A percentile compares a stretch with the other conserved stretches of the same genome.
These are phyloP conservation scores for Onygenales sp. DNA, from an alignment of 2,329 filamentous ascomycete species.

Conservation along the genomic window DNA sequence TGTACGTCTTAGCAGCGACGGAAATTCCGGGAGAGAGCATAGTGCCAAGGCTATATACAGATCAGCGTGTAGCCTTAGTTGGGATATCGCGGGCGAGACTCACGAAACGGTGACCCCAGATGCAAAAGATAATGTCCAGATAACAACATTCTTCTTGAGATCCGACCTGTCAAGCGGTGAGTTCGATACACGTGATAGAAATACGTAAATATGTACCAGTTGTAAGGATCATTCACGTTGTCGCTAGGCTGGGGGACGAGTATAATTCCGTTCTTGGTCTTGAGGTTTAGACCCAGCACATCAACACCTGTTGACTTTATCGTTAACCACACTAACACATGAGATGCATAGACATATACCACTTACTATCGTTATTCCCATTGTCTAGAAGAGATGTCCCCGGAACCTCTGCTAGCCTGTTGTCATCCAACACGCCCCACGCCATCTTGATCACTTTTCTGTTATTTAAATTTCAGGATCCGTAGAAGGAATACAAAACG, in stretches of 20 bases:
- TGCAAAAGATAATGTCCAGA: slow-evolving; percentile 16
- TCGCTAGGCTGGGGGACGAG: slow-evolving; percentile 12
- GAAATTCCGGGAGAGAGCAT: slow-evolving; percentile 32
- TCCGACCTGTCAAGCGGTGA: slow-evolving; percentile 11
- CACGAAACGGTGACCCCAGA: slow-evolving; percentile 20
- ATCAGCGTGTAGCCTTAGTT: background rate
- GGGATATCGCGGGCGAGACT: background rate
- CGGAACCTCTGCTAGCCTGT: slow-evolving; percentile 17
- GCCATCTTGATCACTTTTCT: slow-evolving; percentile 10
- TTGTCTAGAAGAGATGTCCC: slow-evolving; percentile 12
- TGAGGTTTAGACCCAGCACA: slow-evolving; percentile 16
- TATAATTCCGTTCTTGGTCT: slow-evolving; percentile 20
- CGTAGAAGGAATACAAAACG: slow-evolving; percentile 6
- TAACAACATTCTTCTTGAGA: slow-evolving; percentile 17
- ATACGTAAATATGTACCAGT: slow-evolving; percentile 16
- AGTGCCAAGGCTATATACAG: slow-evolving; percentile 25
- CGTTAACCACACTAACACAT: background rate
- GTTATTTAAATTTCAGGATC: slow-evolving; percentile 4
- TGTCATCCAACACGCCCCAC: slow-evolving; percentile 20
- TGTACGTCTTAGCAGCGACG: slow-evolving; percentile 25
- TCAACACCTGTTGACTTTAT: background rate
- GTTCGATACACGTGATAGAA: background rate
- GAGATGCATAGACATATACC: background rate
- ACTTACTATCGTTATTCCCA: background rate
- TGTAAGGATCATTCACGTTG: slow-evolving; percentile 15